phyloP scores from a whole-genome alignment of 805 yeast genomes.

The Pichia heedii region DNA sequence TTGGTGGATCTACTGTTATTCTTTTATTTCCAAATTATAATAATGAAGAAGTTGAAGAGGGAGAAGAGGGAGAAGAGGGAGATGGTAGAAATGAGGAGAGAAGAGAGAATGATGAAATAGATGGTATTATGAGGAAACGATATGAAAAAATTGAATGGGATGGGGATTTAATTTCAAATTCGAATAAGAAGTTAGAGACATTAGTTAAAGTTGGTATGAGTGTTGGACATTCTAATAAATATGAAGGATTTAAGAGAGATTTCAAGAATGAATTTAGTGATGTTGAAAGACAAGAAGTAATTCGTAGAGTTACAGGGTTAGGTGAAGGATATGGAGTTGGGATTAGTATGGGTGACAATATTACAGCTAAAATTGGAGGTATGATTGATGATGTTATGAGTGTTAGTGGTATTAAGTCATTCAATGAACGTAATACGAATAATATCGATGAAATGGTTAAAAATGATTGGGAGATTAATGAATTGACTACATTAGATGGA shows the following conservation, averaged over 20 bases:
- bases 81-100: too few species aligned
- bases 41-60: background rate
- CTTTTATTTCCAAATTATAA: slow-evolving; percentile 42
- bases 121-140: too few species aligned
- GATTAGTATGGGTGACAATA: slow-evolving; percentile 2
- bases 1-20: slow-evolving; percentile 89
- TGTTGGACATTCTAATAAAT: slow-evolving; percentile 61
- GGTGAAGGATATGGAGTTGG: slow-evolving; percentile 4
- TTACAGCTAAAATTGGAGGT: slow-evolving; percentile 5
- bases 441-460: slow-evolving; percentile 5
- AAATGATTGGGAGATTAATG: slow-evolving; percentile 23
- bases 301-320: slow-evolving; percentile 13
- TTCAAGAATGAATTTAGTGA: slow-evolving; percentile 5
- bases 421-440: background rate
- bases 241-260: slow-evolving; percentile 39
- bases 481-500: slow-evolving; percentile 10
- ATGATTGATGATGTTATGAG: slow-evolving; percentile 11
- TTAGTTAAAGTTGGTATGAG: slow-evolving; percentile 86
- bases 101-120: too few species aligned
- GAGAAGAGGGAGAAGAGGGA: too few species aligned
- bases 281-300: slow-evolving; percentile 5
- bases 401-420: background rate
- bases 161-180: slow-evolving; percentile 61
- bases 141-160: slow-evolving; percentile 48
- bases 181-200: slow-evolving; percentile 66